These are phyloP conservation scores for Coprinopsis marcescibilis DNA, from an alignment of 768 basidiomycete species.

Conservation along the genomic window DNA sequence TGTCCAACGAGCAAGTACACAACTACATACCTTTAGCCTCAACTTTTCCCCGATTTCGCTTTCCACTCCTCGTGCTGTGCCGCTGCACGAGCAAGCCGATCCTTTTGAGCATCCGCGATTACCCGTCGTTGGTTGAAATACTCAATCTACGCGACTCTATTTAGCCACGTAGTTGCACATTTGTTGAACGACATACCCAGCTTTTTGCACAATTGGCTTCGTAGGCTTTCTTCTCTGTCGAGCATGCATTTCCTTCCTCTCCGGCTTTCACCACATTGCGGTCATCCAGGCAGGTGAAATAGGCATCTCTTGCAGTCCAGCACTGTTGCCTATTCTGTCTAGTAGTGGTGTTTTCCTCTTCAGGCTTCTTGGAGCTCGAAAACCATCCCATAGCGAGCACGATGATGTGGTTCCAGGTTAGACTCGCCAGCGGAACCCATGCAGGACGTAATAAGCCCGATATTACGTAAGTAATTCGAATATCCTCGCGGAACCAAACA, in stretches of 20 bases:
- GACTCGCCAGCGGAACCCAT: no score
- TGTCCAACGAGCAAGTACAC: no score
- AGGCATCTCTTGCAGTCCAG: slow-evolving; percentile 80
- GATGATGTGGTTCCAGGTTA: not conserved
- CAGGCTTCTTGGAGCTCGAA: slow-evolving; percentile 20
- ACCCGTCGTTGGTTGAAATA: slow-evolving; percentile 92
- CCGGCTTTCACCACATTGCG: slow-evolving; percentile 68
- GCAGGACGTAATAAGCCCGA: not conserved
- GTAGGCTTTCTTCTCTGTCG: slow-evolving; percentile 51
- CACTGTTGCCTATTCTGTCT: slow-evolving; percentile 72
- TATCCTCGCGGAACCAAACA: not conserved
- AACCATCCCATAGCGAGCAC: slow-evolving; percentile 37
- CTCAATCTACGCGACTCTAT: slow-evolving; percentile 56
- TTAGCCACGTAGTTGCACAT: not conserved
- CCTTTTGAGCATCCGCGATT: slow-evolving; percentile 74
- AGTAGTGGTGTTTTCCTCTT: slow-evolving; percentile 27
- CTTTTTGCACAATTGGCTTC: slow-evolving; percentile 77
- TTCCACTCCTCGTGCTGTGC: slow-evolving; percentile 29
- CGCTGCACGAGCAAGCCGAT: slow-evolving; percentile 47
- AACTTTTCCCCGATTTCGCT: slow-evolving; percentile 15
- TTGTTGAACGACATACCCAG: slow-evolving; percentile 56
- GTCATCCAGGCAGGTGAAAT: slow-evolving; percentile 79
- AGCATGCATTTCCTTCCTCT: slow-evolving; percentile 59
- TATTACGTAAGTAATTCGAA: slow-evolving; percentile 10
- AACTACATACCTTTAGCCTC: not conserved